Evolutionary conservation across 1,139 yeast species (phyloP), one percentile per base, ranked within the genome.

Genomic region (Debaryomyces fabryi): DNA sequence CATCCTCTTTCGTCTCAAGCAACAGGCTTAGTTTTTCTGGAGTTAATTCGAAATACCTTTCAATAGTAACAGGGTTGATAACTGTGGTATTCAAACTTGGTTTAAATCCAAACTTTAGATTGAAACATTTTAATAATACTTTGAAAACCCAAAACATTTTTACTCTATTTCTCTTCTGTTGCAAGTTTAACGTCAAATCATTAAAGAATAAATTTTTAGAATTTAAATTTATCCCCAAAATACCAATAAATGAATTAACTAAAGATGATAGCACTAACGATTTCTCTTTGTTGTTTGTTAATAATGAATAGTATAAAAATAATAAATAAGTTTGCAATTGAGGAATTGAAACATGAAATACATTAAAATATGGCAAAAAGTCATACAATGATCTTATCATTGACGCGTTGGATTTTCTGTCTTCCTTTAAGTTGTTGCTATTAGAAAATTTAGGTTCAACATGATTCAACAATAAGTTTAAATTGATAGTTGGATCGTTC

Each of bases 61-160:
- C 81, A 39, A 76, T 76, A 0, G 81, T 76, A 12, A 76, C 79
- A 0, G 81, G 81, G 49, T 76, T 76, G 35, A 76, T 75, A 10
- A 76, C 79, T 0, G 81, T 76, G 6, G 80, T 76, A 51, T 75
- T 76, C 46, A 74, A 64, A 52, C 78, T 72, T 34, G 81, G 81
- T 52, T 76, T 74, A 51, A 76, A 72, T 1, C 82, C 81, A 54
- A 80, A 74, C 55, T 77, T 76, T 50, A 76, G 64, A 49, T 81
- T 77, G 53, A 80, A 76, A 49, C 83, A 72, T 56, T 79, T 76
- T 35, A 78, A 67, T 32, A 83, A 65, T 3, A 81, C 79, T 51
- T 78, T 78, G 58, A 78, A 81, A 20, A 78, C 80, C 88, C 88
- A 83, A 55, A 79, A 83, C 18, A 82, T 68, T 58, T 82, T 83